These are phyloP conservation scores for Calonectria henricotiae DNA, from an alignment of 2,329 filamentous ascomycete species.

Conservation along the genomic window DNA sequence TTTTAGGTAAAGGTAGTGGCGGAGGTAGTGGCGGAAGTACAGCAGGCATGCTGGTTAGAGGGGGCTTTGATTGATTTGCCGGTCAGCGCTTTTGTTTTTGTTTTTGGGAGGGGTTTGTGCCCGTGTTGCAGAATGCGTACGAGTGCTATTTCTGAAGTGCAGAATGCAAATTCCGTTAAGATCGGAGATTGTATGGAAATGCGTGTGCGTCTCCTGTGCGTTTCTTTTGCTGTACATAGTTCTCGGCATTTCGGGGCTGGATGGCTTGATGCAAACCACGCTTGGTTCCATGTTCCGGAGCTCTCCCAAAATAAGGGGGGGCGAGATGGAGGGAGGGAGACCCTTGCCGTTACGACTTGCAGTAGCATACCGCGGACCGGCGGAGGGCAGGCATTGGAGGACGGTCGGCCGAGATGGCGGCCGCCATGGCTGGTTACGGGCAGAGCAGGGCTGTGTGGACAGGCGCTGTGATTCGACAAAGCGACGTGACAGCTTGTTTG, in stretches of 20 bases:
- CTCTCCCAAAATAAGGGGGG: constrained; percentile 22
- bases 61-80: constrained; percentile 23
- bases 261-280: constrained; percentile 9
- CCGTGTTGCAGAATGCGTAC: constrained; percentile 12
- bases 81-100: constrained; percentile 14
- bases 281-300: constrained; percentile 13
- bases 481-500: constrained; percentile 25
- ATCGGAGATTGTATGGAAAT: constrained; percentile 50
- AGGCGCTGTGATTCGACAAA: constrained; percentile 23
- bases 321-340: constrained; percentile 15
- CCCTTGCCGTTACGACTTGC: constrained; percentile 24
- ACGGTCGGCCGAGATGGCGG: constrained; percentile 39
- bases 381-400: constrained; percentile 31
- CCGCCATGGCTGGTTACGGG: constrained; percentile 18
- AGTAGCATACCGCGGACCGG: constrained; percentile 30
- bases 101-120: background rate
- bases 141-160: constrained; percentile 26
- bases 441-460: constrained; percentile 24
- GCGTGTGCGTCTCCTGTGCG: constrained; percentile 34
- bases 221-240: constrained; percentile 6
- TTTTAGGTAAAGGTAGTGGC: constrained; percentile 23
- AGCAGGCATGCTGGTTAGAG: background rate
- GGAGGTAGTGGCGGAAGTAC: background rate
- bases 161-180: constrained; percentile 11
- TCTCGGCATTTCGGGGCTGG: constrained; percentile 23